Base-by-base conservation (phyloP, 1,139 yeast species). In the Blastobotrys persicus region DNA sequence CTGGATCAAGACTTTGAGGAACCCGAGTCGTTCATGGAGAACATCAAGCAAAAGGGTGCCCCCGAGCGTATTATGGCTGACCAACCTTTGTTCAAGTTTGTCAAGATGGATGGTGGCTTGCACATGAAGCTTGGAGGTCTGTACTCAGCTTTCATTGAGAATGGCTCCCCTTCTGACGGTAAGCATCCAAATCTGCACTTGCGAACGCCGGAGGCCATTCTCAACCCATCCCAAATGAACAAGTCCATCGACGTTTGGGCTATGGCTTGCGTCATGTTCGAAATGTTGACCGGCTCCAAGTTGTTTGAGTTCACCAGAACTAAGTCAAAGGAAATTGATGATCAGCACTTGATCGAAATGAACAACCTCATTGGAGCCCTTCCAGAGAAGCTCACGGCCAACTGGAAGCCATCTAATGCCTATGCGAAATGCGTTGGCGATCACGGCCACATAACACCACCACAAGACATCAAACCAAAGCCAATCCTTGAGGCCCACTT, bases 331-430 rank as follows among this genome's bases (percentile, higher is more conserved):
- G 54, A 51, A 37, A 44, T 45, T 19, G 49, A 51, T n/a, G 54
- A 51, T 33, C 51, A 51, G 42, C 46, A 48, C 13, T 34, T 51
- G 20, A 44, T 51, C 32, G 50, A 44, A 28, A 48, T 51, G 51
- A 51, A 51, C 33, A 45, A 47, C 3, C 47, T 51, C 23, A 31
- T 51, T 35, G 54, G 54, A n/a, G 31, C 50, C 4, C 14, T 51
- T 14, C 54, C 54, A 18, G 44, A 48, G 23, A 45, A 43, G 17
- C 33, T 51, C 39, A 48, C 44, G 7, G 40, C 48, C 14, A 51
- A 51, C 42, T 51, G 54, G 54, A 51, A 51, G 49, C 54, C 54
- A 20, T 42, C 46, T 37, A 51, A 40, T 40, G 46, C 41, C 18
- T 51, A 45, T 41, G 42, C 51, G 28, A 42, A 40, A 13, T 41